Conservation (phyloP, 805 yeast species). For the Cyberlindnera maclurae region DNA sequence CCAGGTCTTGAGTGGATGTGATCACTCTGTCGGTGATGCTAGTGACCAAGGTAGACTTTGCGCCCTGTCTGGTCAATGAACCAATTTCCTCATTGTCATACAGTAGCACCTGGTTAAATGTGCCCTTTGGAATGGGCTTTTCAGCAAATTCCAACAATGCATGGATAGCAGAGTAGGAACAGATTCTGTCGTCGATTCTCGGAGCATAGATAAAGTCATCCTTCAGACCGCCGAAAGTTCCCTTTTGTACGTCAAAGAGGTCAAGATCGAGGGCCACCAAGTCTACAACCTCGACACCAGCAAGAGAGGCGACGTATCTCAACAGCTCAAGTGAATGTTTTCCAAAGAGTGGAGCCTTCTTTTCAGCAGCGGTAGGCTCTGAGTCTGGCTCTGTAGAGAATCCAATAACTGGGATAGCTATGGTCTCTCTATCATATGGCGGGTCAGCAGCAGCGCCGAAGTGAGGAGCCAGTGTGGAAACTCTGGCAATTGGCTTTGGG, state of each 20-base stretch:
- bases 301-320: conserved; percentile 59
- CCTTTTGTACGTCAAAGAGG: conserved; percentile 75
- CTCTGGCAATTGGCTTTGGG: conserved; percentile 68
- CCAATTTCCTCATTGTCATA: conserved; percentile 85
- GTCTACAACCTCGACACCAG: conserved; percentile 52
- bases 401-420: conserved; percentile 74
- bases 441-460: conserved; percentile 65
- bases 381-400: conserved; percentile 32
- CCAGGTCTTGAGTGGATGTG: conserved; percentile 12
- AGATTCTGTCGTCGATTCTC: conserved; percentile 77
- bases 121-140: conserved; percentile 27
- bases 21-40: conserved; percentile 52
- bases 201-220: conserved; percentile 77
- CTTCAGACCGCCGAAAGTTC: conserved; percentile 69
- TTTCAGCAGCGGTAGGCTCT: conserved; percentile 54
- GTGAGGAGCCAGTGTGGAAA: conserved; percentile 84
- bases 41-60: conserved; percentile 69
- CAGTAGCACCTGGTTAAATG: conserved; percentile 54
- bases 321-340: conserved; percentile 62
- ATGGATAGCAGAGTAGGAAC: conserved; percentile 65
- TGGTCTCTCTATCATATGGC: conserved; percentile 72
- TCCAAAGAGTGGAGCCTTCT: conserved; percentile 56
- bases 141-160: conserved; percentile 46
- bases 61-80: conserved; percentile 74
- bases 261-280: conserved; percentile 69